Evolutionary conservation across 305 asterid species (phyloP).

Genomic region (Solanum chacoense): DNA sequence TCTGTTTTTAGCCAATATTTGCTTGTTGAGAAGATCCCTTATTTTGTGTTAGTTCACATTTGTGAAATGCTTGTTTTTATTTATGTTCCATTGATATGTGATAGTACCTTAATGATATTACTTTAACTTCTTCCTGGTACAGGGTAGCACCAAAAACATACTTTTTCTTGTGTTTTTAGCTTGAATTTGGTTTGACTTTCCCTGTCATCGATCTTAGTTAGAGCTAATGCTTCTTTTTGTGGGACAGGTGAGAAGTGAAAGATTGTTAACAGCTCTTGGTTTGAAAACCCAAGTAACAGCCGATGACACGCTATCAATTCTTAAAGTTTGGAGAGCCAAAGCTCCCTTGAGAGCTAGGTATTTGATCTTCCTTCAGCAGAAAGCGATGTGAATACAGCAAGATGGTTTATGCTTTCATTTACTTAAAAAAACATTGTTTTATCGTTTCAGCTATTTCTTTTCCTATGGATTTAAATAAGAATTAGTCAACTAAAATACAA

Average conservation of each 20-base stretch:
- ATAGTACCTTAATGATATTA: neutral
- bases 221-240: neutral
- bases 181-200: neutral
- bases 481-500: neutral
- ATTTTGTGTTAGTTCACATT: neutral
- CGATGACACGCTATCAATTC: constrained; percentile 51
- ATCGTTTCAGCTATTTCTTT: neutral
- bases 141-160: neutral
- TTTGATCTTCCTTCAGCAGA: neutral
- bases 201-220: neutral
- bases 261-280: constrained; percentile 54
- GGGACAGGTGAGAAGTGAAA: constrained; percentile 68
- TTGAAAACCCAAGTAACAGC: constrained; percentile 56
- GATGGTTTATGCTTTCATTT: neutral
- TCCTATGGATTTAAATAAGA: neutral
- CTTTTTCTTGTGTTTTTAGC: neutral
- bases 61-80: neutral
- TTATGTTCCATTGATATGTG: neutral
- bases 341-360: constrained; percentile 73
- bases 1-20: neutral
- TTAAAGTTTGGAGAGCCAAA: constrained; percentile 48
- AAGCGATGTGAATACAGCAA: neutral
- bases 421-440: neutral
- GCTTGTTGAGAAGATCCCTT: neutral
- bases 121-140: neutral